phyloP scores from a whole-genome alignment of 805 yeast species.

The Hanseniaspora vineae region DNA sequence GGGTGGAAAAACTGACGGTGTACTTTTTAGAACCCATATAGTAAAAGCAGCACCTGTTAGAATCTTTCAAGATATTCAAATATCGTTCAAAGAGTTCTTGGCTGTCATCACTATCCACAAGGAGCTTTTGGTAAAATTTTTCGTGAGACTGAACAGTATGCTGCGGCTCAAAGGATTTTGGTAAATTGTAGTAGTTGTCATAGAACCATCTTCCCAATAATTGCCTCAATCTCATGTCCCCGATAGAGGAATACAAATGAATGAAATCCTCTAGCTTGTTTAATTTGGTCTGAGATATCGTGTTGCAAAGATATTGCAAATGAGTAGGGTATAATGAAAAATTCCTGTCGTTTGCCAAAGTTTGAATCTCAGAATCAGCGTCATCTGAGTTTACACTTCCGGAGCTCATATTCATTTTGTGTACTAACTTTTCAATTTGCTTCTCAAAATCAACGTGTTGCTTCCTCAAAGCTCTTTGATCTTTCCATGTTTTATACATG shows the following conservation, averaged over 20 bases:
- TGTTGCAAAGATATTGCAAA: conserved; percentile 10
- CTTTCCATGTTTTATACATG: background rate
- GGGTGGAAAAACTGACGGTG: conserved; percentile 14
- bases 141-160: conserved; percentile 7
- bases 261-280: conserved; percentile 14
- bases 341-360: conserved; percentile 1
- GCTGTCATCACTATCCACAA: conserved; percentile 10
- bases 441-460: background rate
- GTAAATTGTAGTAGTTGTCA: conserved; percentile 13
- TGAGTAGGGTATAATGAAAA: conserved; percentile 15
- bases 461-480: background rate
- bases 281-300: conserved; percentile 13
- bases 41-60: conserved; percentile 11
- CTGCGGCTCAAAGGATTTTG: background rate
- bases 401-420: conserved; percentile 5
- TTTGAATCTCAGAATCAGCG: too few relatives aligned
- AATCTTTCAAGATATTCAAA: conserved; percentile 6
- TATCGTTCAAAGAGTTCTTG: background rate
- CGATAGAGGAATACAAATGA: conserved; percentile 11
- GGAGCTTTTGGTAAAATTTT: conserved; percentile 10
- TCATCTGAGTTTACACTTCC: too few relatives aligned
- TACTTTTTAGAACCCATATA: conserved; percentile 7
- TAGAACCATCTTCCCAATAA: conserved; percentile 18
- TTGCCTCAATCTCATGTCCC: conserved; percentile 8
- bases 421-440: conserved; percentile 9